Conservation (phyloP, 2,329 filamentous ascomycete genomes). For the Microcyclospora tardicrescens region DNA sequence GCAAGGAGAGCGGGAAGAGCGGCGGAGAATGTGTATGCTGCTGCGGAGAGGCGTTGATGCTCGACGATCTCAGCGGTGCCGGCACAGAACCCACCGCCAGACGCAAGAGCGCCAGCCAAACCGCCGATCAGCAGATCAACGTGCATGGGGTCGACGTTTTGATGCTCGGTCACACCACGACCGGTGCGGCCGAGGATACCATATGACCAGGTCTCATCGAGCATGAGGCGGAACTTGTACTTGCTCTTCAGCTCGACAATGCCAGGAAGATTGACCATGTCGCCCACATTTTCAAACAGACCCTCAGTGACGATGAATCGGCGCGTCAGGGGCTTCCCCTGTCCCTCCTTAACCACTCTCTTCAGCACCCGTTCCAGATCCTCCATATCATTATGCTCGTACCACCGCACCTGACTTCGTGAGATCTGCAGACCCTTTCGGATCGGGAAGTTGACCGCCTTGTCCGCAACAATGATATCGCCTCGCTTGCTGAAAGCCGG, state of each 20-base stretch:
- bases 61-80: conserved; percentile 84
- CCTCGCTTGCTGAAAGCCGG: conserved; percentile 94
- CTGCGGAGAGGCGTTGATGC: conserved; percentile 86
- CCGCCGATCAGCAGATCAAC: conserved; percentile 97
- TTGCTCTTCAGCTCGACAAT: conserved; percentile 87
- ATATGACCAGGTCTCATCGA: conserved; percentile 97
- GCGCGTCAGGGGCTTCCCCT: conserved; percentile 74
- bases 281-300: conserved; percentile 80
- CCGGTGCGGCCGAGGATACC: conserved; percentile 86
- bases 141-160: conserved; percentile 85
- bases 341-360: conserved; percentile 77
- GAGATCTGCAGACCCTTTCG: conserved; percentile 90
- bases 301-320: conserved; percentile 95
- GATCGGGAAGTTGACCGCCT: conserved; percentile 84
- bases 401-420: conserved; percentile 84
- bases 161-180: conserved; percentile 83
- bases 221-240: conserved; percentile 95
- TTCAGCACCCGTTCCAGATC: conserved; percentile 77
- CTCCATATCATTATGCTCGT: conserved; percentile 89
- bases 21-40: conserved; percentile 90
- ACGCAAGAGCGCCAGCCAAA: conserved; percentile 76
- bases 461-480: conserved; percentile 92
- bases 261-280: conserved; percentile 71
- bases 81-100: conserved; percentile 90
- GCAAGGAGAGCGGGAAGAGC: conserved; percentile 86